A percentile compares a stretch with the other conserved stretches of the same genome.
Evolutionary conservation across 352 stramenopile species (phyloP).

Genomic region (Halophytophthora batemanensis): DNA sequence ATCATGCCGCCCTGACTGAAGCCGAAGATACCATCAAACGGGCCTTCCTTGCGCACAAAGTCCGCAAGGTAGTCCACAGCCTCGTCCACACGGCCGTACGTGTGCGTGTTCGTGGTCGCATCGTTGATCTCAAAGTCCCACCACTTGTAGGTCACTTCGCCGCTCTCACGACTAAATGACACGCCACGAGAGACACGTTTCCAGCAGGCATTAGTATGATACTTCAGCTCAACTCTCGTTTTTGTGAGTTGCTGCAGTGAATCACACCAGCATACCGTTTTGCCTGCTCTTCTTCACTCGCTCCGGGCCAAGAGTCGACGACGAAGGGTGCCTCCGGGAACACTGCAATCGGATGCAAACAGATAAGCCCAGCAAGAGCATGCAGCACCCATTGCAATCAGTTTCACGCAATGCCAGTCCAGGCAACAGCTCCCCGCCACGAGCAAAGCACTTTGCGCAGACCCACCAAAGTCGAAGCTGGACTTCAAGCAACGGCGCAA

Average conservation of each 20-base stretch:
- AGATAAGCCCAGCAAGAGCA: conserved; percentile 5
- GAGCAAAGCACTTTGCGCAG: neutral
- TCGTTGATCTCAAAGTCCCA: conserved; percentile 57
- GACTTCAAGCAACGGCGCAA: conserved; percentile 73
- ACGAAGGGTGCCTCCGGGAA: conserved; percentile 64
- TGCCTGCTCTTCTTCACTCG: conserved; percentile 35
- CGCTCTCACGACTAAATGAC: conserved; percentile 19
- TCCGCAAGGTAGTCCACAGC: conserved; percentile 57
- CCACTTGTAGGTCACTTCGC: conserved; percentile 64
- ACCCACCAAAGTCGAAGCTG: conserved; percentile 75
- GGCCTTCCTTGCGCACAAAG: conserved; percentile 63
- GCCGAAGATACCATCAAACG: conserved; percentile 78
- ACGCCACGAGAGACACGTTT: neutral
- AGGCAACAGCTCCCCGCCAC: neutral
- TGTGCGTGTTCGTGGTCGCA: conserved; percentile 30
- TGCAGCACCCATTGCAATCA: neutral
- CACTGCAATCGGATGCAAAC: conserved; percentile 26
- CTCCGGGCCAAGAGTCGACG: conserved; percentile 57
- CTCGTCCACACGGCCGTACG: conserved; percentile 53
- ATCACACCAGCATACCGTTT: conserved; percentile 26
- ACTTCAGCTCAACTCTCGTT: too few species aligned
- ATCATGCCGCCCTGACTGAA: conserved; percentile 81
- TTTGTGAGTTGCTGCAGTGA: neutral
- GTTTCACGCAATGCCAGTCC: neutral
- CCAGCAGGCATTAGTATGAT: neutral